phyloP scores from a whole-genome alignment of 1,139 yeast species.

The Zygoascus meyerae region DNA sequence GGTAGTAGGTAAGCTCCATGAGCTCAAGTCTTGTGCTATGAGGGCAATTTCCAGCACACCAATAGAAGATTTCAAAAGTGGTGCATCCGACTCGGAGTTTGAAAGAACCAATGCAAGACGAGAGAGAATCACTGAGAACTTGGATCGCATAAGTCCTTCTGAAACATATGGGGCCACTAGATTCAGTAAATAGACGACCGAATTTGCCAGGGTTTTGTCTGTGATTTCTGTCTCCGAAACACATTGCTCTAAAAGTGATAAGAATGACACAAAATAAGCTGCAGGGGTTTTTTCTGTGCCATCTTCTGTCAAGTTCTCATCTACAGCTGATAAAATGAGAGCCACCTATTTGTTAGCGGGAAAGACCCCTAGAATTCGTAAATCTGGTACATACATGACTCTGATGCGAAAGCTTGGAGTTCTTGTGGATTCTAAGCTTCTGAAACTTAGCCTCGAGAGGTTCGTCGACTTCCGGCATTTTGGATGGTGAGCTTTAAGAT shows the following conservation, averaged over 20 bases:
- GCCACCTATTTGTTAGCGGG: slow-evolving; percentile 37
- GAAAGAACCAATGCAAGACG: slow-evolving; percentile 79
- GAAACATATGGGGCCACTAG: slow-evolving; percentile 73
- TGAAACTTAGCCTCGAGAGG: slow-evolving; percentile 58
- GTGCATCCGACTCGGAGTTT: slow-evolving; percentile 69
- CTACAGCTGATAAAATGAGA: slow-evolving; percentile 77
- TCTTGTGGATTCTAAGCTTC: slow-evolving; percentile 63
- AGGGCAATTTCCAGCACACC: slow-evolving; percentile 80
- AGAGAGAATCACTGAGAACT: slow-evolving; percentile 70
- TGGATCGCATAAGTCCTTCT: slow-evolving; percentile 57
- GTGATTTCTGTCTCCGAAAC: slow-evolving; percentile 45
- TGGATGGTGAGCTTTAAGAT: background rate
- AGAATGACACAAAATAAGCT: slow-evolving; percentile 77
- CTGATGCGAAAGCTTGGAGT: slow-evolving; percentile 77
- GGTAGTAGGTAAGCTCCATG: slow-evolving; percentile 53
- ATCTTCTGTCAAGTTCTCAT: slow-evolving; percentile 76
- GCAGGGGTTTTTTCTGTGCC: slow-evolving; percentile 51
- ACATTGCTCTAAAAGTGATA: slow-evolving; percentile 75
- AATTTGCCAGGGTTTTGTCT: slow-evolving; percentile 60
- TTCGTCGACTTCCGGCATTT: slow-evolving; percentile 13
- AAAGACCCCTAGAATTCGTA: background rate
- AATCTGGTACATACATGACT: slow-evolving; percentile 43
- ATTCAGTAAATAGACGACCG: slow-evolving; percentile 79
- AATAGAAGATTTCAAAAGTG: slow-evolving; percentile 72
- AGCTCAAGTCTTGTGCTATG: slow-evolving; percentile 69